phyloP scores from a whole-genome alignment of 257 asterid genomes.

The Nicotiana sylvestris region DNA sequence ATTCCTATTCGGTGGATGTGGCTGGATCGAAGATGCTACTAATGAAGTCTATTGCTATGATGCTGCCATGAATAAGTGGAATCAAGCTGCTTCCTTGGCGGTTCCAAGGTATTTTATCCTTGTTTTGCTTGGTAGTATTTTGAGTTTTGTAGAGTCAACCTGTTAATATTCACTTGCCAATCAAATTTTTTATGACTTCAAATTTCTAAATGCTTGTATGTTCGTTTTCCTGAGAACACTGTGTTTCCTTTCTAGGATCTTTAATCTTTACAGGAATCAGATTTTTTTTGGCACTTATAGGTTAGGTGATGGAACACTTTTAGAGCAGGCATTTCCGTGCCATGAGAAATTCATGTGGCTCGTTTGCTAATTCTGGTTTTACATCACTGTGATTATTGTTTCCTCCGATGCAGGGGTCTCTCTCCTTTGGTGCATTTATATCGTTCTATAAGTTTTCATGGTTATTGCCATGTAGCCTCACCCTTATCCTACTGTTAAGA shows the following conservation, averaged over 20 bases:
- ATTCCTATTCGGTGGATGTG: conserved; percentile 81
- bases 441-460: not conserved
- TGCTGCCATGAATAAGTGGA: conserved; percentile 53
- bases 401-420: not conserved
- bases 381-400: not conserved
- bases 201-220: not conserved
- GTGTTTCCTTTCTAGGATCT: not conserved
- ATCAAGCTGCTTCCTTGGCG: conserved; percentile 45
- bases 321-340: not conserved
- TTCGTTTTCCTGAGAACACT: not conserved
- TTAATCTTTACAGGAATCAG: not conserved
- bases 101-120: conserved; percentile 48
- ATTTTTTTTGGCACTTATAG: not conserved
- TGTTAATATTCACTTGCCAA: conserved; percentile 1
- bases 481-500: not conserved
- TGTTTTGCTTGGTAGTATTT: not conserved
- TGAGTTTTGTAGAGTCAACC: not conserved
- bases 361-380: not conserved
- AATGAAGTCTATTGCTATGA: conserved; percentile 66
- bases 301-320: not conserved
- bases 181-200: not conserved
- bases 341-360: not conserved
- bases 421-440: not conserved
- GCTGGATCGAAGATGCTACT: conserved; percentile 76
- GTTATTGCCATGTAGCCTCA: not conserved